Conservation (phyloP, 140 eudicot genomes). For the Bidens hawaiensis region DNA sequence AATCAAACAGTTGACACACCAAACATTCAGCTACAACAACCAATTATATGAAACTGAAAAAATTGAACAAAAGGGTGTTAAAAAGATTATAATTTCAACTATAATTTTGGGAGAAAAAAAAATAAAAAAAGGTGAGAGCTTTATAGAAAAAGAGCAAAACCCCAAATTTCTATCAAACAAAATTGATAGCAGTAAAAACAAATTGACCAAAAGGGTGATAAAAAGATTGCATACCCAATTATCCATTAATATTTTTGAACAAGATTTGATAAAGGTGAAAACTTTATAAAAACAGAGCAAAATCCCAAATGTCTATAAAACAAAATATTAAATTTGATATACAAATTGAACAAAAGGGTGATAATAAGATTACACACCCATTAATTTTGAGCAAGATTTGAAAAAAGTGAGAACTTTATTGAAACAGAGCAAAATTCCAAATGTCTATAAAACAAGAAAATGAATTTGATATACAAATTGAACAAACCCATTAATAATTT, state of each 20-base stretch:
- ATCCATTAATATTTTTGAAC: conserved; percentile 30
- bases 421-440: conserved; percentile 7
- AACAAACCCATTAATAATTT: too few species aligned
- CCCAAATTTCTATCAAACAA: too few species aligned
- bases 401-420: conserved; percentile 26
- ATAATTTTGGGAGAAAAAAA: too few species aligned
- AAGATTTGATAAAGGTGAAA: conserved; percentile 27
- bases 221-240: conserved; percentile 47
- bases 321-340: too few species aligned
- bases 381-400: conserved; percentile 18
- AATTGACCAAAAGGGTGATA: background rate
- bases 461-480: too few species aligned
- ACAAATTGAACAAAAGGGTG: background rate
- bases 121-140: too few species aligned
- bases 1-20: conserved; percentile 28
- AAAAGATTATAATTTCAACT: too few species aligned
- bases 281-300: conserved; percentile 11
- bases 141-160: too few species aligned
- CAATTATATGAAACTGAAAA: conserved; percentile 1
- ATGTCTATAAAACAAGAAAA: background rate
- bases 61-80: background rate
- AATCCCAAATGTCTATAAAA: too few species aligned
- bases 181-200: background rate
- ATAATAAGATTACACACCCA: conserved; percentile 46
- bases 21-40: conserved; percentile 18